A percentile compares a stretch with the other conserved stretches of the same genome.
phyloP scores from a whole-genome alignment of 2,329 filamentous ascomycete genomes.

The Blastomyces gilchristii region DNA sequence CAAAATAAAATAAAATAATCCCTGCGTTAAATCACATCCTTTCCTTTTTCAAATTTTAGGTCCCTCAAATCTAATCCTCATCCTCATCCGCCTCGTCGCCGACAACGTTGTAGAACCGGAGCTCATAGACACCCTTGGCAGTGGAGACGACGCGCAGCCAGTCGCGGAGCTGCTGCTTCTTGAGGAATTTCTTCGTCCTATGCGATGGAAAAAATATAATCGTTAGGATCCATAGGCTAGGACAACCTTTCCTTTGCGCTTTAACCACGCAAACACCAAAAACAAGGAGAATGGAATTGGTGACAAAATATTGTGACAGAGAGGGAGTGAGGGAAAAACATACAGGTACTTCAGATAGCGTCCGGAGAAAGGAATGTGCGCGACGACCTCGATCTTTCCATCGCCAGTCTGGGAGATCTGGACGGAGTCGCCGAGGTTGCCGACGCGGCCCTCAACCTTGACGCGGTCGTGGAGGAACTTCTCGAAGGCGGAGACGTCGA shows the following conservation, averaged over 20 bases:
- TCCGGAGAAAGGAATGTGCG: constrained; percentile 95
- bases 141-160: constrained; percentile 99
- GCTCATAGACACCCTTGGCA: constrained; percentile 96
- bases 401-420: constrained; percentile 83
- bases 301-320: no score
- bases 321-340: constrained; percentile 30
- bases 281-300: no score
- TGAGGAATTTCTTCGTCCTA: constrained; percentile 99
- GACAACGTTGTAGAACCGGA: constrained; percentile 99
- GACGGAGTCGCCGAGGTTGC: constrained; percentile 92
- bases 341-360: constrained; percentile 99
- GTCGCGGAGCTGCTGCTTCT: constrained; percentile 99
- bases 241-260: background rate
- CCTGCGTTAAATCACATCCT: background rate
- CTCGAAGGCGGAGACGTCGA: constrained; percentile 96
- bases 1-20: background rate
- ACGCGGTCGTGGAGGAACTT: constrained; percentile 99
- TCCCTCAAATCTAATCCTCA: constrained; percentile 65
- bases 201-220: background rate
- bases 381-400: constrained; percentile 95
- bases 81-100: constrained; percentile 97
- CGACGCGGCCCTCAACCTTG: constrained; percentile 98
- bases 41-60: background rate
- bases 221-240: background rate
- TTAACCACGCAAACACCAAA: no score